These are phyloP conservation scores for Colletotrichum falcatum DNA, from an alignment of 2,329 filamentous ascomycete genomes.

Conservation along the genomic window DNA sequence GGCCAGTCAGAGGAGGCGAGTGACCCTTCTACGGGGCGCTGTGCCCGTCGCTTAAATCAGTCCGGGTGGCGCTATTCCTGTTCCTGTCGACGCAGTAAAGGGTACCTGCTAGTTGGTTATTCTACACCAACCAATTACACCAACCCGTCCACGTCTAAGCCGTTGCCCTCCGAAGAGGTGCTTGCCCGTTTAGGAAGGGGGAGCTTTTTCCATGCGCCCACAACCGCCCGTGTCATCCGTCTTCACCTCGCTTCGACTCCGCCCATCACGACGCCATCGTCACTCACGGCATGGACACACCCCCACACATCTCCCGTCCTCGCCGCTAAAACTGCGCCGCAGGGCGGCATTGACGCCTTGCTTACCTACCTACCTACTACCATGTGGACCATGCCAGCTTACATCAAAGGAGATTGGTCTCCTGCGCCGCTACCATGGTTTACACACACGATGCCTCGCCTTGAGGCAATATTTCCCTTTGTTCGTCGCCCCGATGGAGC, in stretches of 20 bases:
- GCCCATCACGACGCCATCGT: slow-evolving; percentile 26
- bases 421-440: slow-evolving; percentile 20
- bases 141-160: too few relatives aligned
- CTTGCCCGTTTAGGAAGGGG: slow-evolving; percentile 22
- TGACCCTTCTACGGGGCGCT: slow-evolving; percentile 26
- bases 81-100: slow-evolving; percentile 14
- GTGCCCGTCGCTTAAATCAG: slow-evolving; percentile 8
- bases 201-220: slow-evolving; percentile 1
- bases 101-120: too few relatives aligned
- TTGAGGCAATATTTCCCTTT: slow-evolving; percentile 4
- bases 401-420: slow-evolving; percentile 25
- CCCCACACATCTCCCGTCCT: slow-evolving; percentile 12
- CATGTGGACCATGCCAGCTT: not conserved
- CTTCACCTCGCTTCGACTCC: slow-evolving; percentile 3
- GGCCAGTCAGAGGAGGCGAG: not conserved
- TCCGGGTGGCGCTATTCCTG: slow-evolving; percentile 16
- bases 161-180: not conserved
- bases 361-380: not conserved
- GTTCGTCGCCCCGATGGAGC: slow-evolving; percentile 21
- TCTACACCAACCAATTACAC: too few relatives aligned
- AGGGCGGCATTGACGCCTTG: slow-evolving; percentile 5
- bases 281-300: slow-evolving; percentile 9
- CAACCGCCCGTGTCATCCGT: slow-evolving; percentile 21
- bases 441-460: slow-evolving; percentile 10
- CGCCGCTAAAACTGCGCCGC: slow-evolving; percentile 12